Conservation (phyloP, 129 eudicot species). For the Helianthus annuus region HanXRQr2.0-SUNRISE NC_035442.2:110010173-110010672, state of each 20-base stretch:
- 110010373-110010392: not conserved
- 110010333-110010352: not conserved
- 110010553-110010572: slow-evolving; percentile 57
- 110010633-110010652: slow-evolving; percentile 65
- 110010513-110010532: slow-evolving; percentile 78
- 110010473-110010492: slow-evolving; percentile 14
- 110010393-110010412: slow-evolving; percentile 7
- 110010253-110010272: slow-evolving; percentile 9
- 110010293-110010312: not conserved
- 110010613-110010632: slow-evolving; percentile 78
- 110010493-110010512: slow-evolving; percentile 36
- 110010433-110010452: slow-evolving; percentile 4
- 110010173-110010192: slow-evolving; percentile 94
- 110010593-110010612: slow-evolving; percentile 47
- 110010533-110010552: slow-evolving; percentile 65
- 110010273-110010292: slow-evolving; percentile 5
- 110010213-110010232: slow-evolving; percentile 26
- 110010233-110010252: slow-evolving; percentile 3
- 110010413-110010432: slow-evolving; percentile 6
- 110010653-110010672: slow-evolving; percentile 76
- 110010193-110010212: slow-evolving; percentile 34
- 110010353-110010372: slow-evolving; percentile 10
- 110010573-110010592: slow-evolving; percentile 53
- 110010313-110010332: not conserved
- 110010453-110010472: not conserved